Evolutionary conservation across 2,329 filamentous ascomycete species (phyloP), one percentile per base, ranked within the genome.

Genomic region (Epichloe gansuensis): DNA sequence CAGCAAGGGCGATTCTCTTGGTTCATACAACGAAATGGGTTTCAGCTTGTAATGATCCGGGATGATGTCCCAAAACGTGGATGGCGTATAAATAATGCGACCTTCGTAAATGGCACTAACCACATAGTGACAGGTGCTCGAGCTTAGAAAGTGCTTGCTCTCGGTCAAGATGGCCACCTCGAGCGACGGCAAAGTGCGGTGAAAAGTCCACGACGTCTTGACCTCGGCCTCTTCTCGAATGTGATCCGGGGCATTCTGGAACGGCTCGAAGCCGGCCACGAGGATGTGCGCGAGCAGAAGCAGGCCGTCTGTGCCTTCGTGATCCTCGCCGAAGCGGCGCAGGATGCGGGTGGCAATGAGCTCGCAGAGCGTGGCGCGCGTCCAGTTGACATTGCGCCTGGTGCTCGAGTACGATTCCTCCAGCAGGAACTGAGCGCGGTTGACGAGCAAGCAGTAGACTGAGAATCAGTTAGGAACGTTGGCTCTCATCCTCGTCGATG

Each of bases 11-110:
- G 85, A 86, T 57, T 83, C 80, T 15, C 85, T 74, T 1, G 88
- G 88, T 61, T 91, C 83, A 65, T 93, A 93, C 0, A 93, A 71
- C 7, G 85, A 83, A 52, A 93, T 91, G 2, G 86, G 86, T 59
- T 86, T 86, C 61, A 85, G 79, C 69, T 93, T 93, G 73, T 93
- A 94, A 60, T 86, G 82, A 64, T 93, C 88, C 1, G 88, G 88
- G 47, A 94, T 81, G 54, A 94, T 85, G 65, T 93, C 86, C 65
- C 91, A 81, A 64, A 88, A 90, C 0, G 83, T 82, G 0, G 83
- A 88, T 0, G 88, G 88, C 1, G 88, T 91, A 63, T 93, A 93
- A 38, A 90, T 83, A 55, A 94, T 79, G 37, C 85, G 77, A 5
- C 88, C 88, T 42, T 84, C 81, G 62, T 91, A 93, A 46, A 94